Base-by-base conservation (phyloP, 2,329 filamentous ascomycete species). In the Cephalotrichum gorgonifer region DNA sequence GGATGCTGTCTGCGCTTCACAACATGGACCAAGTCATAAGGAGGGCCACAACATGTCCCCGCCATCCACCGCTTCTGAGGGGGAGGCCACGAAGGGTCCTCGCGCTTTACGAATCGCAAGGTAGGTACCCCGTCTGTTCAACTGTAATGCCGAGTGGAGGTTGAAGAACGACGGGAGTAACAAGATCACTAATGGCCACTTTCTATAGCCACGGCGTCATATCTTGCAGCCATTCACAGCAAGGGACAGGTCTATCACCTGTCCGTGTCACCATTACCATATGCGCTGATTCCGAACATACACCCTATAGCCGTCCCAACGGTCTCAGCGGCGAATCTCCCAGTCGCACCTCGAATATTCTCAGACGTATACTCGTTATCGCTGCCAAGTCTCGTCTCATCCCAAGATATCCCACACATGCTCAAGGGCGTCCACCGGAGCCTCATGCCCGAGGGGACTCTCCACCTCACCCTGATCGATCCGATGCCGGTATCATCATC, bases 381-480 rank as follows among this genome's bases (percentile, higher is more conserved):
- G 0, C 69, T 86, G 25, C 76, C 81, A 2, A 73, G 77, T 0
- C 57, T 79, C 2, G 71, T 83, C 28, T 66, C 78, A 1, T 75
- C 76, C 0, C 65, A 73, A 0, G 76, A 80, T 12, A 71, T 86
- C 1, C 76, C 77, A 0, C 60, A 63, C 2, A 62, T 84, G 1
- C 69, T 86, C 15, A 68, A 68, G 48, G 75, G 76, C 52, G 75
- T 83, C 54, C 68, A 77, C 57, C 73, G 73, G 23, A 72, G 75
- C 28, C 69, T 86, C 3, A 65, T 70, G 3, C 69, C 72, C 0
- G 71, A 73, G 1, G 81, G 82, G 1, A 65, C 69, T 20, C 60
- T 86, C 12, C 73, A 82, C 51, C 62, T 86, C 15, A 74, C 75
- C 0, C 63, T 86, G 17, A 76, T 86, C 53, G 79, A 86, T 50